Evolutionary conservation across 2,329 filamentous ascomycete genomes (phyloP), one percentile per base, ranked within the genome.

Genomic region (Endoconidiophora laricicola): DNA sequence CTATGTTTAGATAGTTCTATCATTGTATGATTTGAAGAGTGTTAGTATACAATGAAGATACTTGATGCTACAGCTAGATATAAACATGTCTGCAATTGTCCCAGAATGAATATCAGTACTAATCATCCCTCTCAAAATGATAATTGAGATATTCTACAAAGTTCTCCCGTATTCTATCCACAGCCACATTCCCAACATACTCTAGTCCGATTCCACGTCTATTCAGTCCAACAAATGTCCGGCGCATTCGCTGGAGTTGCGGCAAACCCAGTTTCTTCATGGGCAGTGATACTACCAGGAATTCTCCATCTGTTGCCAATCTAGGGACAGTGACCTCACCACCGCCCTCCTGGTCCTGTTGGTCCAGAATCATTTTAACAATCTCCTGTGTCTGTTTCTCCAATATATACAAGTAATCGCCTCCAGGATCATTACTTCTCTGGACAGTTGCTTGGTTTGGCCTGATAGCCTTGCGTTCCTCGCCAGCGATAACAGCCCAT

Each of bases 321-420:
- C 56, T 55, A 47, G 53, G 55, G 14, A 83, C 66, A 10, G 52
- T 63, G 24, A 85, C 72, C 55, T 75, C 69, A 22, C 67, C 74
- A 4, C 71, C 75, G 54, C 83, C 80, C 48, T 86, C 79, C 51
- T 86, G 80, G 47, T 75, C 72, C 60, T 83, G 76, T 66, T 77
- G 79, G 44, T 81, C 76, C 51, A 83, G 64, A 37, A 93, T 78
- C 50, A 71, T 70, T 57, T 78, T 76, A 48, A 91, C 73, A 26
- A 93, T 75, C 49, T 82, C 81, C 57, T 87, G 85, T 6, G 85
- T 90, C 60, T 79, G 79, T 55, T 77, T 77, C 63, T 93, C 86
- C 22, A 93, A 70, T 53, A 86, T 73, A 61, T 91, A 87, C 48
- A 93, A 70, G 61, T 87, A 88, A 60, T 88, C 82, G 60, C 79